phyloP scores from a whole-genome alignment of 2,329 filamentous ascomycete species.

The Xenosphaeropsis pyriputrescens region DNA sequence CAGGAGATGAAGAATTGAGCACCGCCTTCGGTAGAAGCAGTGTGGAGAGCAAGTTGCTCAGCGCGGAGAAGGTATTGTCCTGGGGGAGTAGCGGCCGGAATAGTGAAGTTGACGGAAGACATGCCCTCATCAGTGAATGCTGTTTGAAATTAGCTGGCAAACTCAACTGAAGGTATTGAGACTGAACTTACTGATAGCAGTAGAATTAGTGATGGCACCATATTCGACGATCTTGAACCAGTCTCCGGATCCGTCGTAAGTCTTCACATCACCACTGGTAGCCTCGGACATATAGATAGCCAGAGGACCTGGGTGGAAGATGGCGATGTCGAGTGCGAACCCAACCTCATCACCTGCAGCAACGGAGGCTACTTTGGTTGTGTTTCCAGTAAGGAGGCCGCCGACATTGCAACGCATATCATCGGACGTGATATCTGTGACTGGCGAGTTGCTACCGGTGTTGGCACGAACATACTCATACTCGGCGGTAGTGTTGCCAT shows the following conservation, averaged over 20 bases:
- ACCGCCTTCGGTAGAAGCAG: conserved; percentile 14
- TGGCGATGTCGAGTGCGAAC: conserved; percentile 30
- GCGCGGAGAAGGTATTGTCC: conserved; percentile 5
- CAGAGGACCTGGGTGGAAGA: conserved; percentile 29
- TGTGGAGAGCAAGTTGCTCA: conserved; percentile 19
- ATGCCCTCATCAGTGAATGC: background rate
- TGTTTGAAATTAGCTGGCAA: no score
- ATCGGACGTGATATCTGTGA: conserved; percentile 31
- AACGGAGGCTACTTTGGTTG: conserved; percentile 27
- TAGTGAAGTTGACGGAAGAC: conserved; percentile 3
- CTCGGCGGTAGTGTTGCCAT: conserved; percentile 27
- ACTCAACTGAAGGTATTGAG: no score
- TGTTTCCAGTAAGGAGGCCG: conserved; percentile 17
- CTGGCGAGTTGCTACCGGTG: conserved; percentile 30
- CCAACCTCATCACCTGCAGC: conserved; percentile 27
- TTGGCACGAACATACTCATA: conserved; percentile 34
- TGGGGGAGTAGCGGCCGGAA: conserved; percentile 3
- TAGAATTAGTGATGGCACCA: no score
- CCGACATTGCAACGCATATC: conserved; percentile 29
- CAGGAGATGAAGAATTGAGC: conserved; percentile 19
- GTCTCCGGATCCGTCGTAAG: conserved; percentile 29
- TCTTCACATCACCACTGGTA: conserved; percentile 21
- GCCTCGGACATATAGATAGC: conserved; percentile 28
- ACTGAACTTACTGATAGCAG: no score
- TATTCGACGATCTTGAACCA: conserved; percentile 21